phyloP scores from a whole-genome alignment of 352 stramenopile genomes.

The Thraustochytrium striatum region DNA sequence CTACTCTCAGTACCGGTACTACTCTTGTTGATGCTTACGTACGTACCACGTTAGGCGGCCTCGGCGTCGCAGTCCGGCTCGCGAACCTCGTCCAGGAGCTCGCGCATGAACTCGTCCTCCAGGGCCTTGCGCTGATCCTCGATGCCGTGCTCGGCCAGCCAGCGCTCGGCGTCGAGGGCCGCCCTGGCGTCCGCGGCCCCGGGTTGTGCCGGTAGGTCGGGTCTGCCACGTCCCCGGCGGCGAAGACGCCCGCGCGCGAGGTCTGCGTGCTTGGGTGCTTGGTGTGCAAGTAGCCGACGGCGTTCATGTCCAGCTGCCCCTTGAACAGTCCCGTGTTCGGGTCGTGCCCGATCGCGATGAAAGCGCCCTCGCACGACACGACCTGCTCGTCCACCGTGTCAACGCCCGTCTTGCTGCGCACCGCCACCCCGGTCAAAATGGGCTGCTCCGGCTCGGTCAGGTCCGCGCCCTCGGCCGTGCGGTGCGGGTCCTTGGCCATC shows the following conservation, averaged over 20 bases:
- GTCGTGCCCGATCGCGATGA: conserved; percentile 69
- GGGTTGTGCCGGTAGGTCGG: conserved; percentile 67
- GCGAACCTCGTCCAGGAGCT: not conserved
- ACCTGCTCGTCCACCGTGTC: conserved; percentile 24
- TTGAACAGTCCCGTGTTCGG: conserved; percentile 60
- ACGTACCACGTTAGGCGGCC: too few species aligned
- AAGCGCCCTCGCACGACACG: conserved; percentile 50
- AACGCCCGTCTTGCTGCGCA: conserved; percentile 11
- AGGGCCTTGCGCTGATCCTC: conserved; percentile 23
- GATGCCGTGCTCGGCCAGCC: conserved; percentile 28
- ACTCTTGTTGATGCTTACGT: too few species aligned
- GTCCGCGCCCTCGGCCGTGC: conserved; percentile 10
- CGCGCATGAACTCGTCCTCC: conserved; percentile 19
- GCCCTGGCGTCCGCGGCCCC: conserved; percentile 62
- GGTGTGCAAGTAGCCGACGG: conserved; percentile 64
- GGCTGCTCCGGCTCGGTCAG: conserved; percentile 31
- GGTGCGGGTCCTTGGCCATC: conserved; percentile 4
- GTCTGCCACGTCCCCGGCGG: conserved; percentile 72
- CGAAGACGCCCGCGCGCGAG: conserved; percentile 70
- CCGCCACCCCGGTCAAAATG: conserved; percentile 35
- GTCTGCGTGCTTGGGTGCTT: conserved; percentile 60
- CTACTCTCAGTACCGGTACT: too few species aligned
- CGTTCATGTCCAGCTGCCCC: conserved; percentile 54
- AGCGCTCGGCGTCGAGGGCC: conserved; percentile 36
- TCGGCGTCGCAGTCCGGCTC: too few species aligned